Evolutionary conservation across 2,329 filamentous ascomycete genomes (phyloP).

Genomic region (Chaetothyriales sp.): DNA sequence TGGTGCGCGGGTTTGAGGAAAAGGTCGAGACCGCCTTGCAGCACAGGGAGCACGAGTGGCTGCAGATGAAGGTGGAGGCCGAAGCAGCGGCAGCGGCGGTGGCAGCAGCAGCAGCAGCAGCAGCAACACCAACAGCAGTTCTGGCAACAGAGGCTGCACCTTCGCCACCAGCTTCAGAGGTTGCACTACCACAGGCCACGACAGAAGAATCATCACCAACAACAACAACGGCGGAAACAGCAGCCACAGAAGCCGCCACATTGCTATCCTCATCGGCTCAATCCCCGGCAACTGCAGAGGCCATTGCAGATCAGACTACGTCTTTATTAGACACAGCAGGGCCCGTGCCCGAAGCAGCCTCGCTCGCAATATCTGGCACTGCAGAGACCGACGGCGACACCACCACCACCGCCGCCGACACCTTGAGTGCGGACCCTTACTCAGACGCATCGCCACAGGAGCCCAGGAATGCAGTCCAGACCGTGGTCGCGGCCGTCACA

Average conservation of each 20-base stretch:
- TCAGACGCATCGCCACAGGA: not conserved
- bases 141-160: not conserved
- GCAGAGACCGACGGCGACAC: conserved; percentile 7
- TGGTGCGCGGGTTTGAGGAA: conserved; percentile 71
- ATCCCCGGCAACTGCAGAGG: conserved; percentile 3
- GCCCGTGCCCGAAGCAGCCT: not conserved
- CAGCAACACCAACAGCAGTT: conserved; percentile 3
- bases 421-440: not conserved
- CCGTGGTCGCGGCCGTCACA: conserved; percentile 13
- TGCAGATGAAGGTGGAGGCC: not conserved
- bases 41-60: conserved; percentile 39
- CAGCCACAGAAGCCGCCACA: not conserved
- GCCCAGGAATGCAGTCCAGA: conserved; percentile 9
- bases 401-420: conserved; percentile 1
- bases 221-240: not conserved
- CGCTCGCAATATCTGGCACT: conserved; percentile 2
- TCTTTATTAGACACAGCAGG: not conserved
- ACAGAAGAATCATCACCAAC: not conserved
- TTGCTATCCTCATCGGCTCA: not conserved
- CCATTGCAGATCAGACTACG: conserved; percentile 8
- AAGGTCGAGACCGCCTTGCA: conserved; percentile 56
- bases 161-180: not conserved
- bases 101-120: not conserved
- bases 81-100: conserved; percentile 1
- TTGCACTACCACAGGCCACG: not conserved